Conservation (phyloP, 805 yeast species). For the Candida adriatica region DNA sequence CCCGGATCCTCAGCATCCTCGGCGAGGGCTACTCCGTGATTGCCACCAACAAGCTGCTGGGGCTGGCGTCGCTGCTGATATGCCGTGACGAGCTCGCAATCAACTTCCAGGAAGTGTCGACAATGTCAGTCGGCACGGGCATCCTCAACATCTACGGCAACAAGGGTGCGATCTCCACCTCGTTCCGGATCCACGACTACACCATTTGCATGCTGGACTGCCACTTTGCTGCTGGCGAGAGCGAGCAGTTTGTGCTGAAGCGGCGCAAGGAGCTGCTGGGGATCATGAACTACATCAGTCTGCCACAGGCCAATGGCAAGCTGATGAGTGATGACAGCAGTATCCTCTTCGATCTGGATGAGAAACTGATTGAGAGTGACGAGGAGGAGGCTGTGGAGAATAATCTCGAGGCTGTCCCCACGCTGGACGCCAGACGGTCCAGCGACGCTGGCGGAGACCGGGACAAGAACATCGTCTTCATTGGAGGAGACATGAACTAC, state of each 20-base stretch:
- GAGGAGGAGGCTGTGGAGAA: constrained; percentile 10
- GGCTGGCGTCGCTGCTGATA: constrained; percentile 42
- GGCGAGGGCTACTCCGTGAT: constrained; percentile 29
- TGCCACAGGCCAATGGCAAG: constrained; percentile 21
- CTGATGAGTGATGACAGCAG: constrained; percentile 20
- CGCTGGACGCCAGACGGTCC: constrained; percentile 1
- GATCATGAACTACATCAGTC: constrained; percentile 25
- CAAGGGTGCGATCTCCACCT: constrained; percentile 49
- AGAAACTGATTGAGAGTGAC: constrained; percentile 16
- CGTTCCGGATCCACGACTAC: constrained; percentile 29
- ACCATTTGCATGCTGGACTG: constrained; percentile 37
- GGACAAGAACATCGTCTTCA: constrained; percentile 25
- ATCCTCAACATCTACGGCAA: constrained; percentile 52
- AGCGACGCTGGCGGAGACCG: constrained; percentile 2
- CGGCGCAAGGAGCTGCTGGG: constrained; percentile 40
- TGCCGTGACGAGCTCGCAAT: constrained; percentile 25
- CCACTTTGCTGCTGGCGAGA: constrained; percentile 49
- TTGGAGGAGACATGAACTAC: constrained; percentile 55
- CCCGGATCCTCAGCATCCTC: constrained; percentile 16
- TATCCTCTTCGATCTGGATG: constrained; percentile 25
- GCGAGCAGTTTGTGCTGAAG: constrained; percentile 28
- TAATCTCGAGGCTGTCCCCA: constrained; percentile 4
- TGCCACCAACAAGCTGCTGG: constrained; percentile 43
- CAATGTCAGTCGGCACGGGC: constrained; percentile 48
- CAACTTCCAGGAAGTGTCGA: constrained; percentile 34